Evolutionary conservation across 345 rosid species (phyloP), one percentile per base, ranked within the genome.

Genomic region (Syzygium jambos): DNA sequence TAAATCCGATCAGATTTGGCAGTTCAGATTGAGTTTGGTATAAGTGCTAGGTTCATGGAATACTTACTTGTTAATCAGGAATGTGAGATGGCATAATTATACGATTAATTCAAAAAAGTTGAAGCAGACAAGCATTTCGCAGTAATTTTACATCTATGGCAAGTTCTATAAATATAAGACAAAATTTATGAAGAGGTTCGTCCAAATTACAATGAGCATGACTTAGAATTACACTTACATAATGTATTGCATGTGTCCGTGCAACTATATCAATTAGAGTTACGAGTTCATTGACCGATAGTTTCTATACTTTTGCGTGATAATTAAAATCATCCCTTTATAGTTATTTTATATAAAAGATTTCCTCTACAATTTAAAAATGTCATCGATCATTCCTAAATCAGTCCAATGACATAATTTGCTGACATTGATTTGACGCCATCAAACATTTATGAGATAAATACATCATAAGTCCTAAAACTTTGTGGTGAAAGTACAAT

Each of bases 11-110:
- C 7, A 68, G 2, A 68, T 17, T 19, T 0, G 2, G 30, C 1
- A 0, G 0, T 73, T 1, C 13, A 38, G 0, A 73, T 73, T 61
- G 2, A 61, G 73, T 12, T 61, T 73, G 2, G 6, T 19, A 30
- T 16, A 2, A 30, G 22, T 22, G 9, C 12, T 27, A 61, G 9
- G 4, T 13, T 5, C 0, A 0, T n/a, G 17, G 5, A 61, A 61
- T 61, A 13, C 38, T 61, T n/a, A 61, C 15, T n/a, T 6, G 19
- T 61, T n/a, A 38, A 73, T 21, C 5, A 38, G 13, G 13, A 14
- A 73, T 4, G 3, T 73, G 23, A 73, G 49, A 41, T 19, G 14
- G 49, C 27, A 9, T 73, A 73, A 38, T 38, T 11, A 21, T 19
- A 38, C 14, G 38, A 19, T 19, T 4, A 38, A 73, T 73, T 73